These are phyloP conservation scores for grape (Vitis vinifera) DNA, from an alignment of 164 flowering plant genomes.

Conservation along the genomic window ASM3070453v1 NC_081817.1:26939001-26939500, in stretches of 20 bases:
- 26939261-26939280: constrained; percentile 42
- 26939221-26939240: background rate
- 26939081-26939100: constrained; percentile 93
- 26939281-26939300: constrained; percentile 95
- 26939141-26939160: constrained; percentile 99
- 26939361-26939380: constrained; percentile 99
- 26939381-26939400: constrained; percentile 84
- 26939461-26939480: constrained; percentile 92
- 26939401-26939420: constrained; percentile 90
- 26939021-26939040: constrained; percentile 96
- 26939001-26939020: constrained; percentile 93
- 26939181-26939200: constrained; percentile 82
- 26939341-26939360: constrained; percentile 96
- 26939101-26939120: constrained; percentile 91
- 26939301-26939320: constrained; percentile 93
- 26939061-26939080: constrained; percentile 85
- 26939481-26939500: constrained; percentile 98
- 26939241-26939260: background rate
- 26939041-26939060: constrained; percentile 79
- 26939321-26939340: constrained; percentile 96
- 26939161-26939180: constrained; percentile 90
- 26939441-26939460: constrained; percentile 97
- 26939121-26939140: constrained; percentile 94
- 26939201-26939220: constrained; percentile 1
- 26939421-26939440: constrained; percentile 96